Evolutionary conservation across 352 stramenopile genomes (phyloP).

Genomic region (Globisporangium alternatum): DNA sequence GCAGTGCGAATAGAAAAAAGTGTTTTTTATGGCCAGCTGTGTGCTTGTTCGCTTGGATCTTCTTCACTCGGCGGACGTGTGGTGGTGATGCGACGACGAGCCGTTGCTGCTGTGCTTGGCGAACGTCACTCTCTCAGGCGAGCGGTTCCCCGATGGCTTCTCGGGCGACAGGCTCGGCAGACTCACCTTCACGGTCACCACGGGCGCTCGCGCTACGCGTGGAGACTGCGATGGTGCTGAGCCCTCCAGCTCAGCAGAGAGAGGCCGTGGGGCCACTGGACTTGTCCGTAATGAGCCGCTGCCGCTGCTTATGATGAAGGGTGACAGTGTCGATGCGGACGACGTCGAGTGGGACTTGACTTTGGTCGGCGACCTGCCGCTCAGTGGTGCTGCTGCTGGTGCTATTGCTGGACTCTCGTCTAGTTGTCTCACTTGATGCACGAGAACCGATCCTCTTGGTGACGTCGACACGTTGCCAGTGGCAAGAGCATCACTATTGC

Average conservation of each 20-base stretch:
- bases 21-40: neutral
- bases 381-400: constrained; percentile 2
- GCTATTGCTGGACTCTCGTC: neutral
- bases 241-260: constrained; percentile 14
- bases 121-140: constrained; percentile 33
- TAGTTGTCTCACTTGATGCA: constrained; percentile 6
- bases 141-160: constrained; percentile 33
- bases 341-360: constrained; percentile 17
- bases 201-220: neutral
- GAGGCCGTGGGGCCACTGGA: constrained; percentile 3
- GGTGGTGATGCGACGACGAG: constrained; percentile 4
- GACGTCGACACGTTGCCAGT: neutral
- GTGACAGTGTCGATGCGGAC: constrained; percentile 4
- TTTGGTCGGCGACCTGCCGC: constrained; percentile 5
- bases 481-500: neutral
- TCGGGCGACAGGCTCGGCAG: constrained; percentile 61
- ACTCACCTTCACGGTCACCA: constrained; percentile 28
- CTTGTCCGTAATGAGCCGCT: neutral
- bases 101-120: constrained; percentile 20
- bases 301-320: constrained; percentile 1
- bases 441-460: constrained; percentile 1
- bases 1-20: neutral
- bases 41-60: constrained; percentile 2
- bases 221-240: neutral
- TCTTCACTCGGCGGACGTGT: neutral